These are phyloP conservation scores for Leccinum griseonigrum DNA, from an alignment of 1,284 basidiomycete genomes.

Conservation along the genomic window DNA sequence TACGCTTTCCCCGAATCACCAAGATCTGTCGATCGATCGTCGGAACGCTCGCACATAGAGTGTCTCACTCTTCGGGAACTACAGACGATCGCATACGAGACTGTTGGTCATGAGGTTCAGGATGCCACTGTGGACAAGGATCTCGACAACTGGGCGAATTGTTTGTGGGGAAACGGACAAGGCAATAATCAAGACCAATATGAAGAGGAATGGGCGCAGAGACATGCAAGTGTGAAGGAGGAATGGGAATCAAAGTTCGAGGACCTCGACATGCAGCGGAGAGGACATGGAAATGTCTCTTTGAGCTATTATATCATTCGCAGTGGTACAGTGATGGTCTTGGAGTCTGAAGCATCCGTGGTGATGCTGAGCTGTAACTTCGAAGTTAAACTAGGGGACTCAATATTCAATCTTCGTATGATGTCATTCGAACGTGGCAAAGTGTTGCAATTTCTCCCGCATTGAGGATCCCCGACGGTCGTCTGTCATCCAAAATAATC, in stretches of 20 bases:
- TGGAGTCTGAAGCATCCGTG: too few species aligned
- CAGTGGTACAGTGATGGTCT: not conserved
- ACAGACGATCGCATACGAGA: slow-evolving; percentile 49
- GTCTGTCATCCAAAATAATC: too few species aligned
- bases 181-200: not conserved
- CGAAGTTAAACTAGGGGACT: too few species aligned
- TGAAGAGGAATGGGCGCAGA: slow-evolving; percentile 19
- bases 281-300: slow-evolving; percentile 32
- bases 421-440: not conserved
- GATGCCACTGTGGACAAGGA: slow-evolving; percentile 33
- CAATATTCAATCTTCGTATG: too few species aligned
- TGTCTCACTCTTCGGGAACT: slow-evolving; percentile 47
- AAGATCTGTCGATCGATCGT: slow-evolving; percentile 54
- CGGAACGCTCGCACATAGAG: slow-evolving; percentile 63
- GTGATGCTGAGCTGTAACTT: not conserved
- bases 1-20: slow-evolving; percentile 35
- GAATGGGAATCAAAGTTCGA: slow-evolving; percentile 31
- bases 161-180: slow-evolving; percentile 27
- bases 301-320: slow-evolving; percentile 13
- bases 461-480: not conserved
- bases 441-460: not conserved
- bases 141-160: slow-evolving; percentile 33
- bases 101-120: slow-evolving; percentile 47
- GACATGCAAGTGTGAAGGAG: slow-evolving; percentile 17
- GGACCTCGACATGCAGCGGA: slow-evolving; percentile 21